A percentile compares a stretch with the other conserved stretches of the same genome.
Evolutionary conservation across 2,329 filamentous ascomycete genomes (phyloP).

Genomic region (Parastagonospora nodorum): DNA sequence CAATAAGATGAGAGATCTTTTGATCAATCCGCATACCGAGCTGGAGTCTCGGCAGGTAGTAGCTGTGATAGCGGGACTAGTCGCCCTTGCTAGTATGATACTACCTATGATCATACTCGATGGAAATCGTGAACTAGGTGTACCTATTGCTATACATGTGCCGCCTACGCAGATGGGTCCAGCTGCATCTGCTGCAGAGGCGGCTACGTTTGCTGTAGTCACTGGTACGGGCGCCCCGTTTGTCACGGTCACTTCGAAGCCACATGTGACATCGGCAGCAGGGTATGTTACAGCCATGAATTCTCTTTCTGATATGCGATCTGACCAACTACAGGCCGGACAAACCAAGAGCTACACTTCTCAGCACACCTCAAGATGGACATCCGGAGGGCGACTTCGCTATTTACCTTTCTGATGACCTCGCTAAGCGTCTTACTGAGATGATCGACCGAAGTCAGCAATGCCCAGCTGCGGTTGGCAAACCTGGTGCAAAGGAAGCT

Average conservation of each 20-base stretch:
- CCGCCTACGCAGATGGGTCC: neutral
- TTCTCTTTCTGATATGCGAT: neutral
- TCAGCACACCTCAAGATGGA: neutral
- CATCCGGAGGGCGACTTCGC: slow-evolving; percentile 3
- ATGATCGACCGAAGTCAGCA: slow-evolving; percentile 4
- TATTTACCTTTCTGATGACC: slow-evolving; percentile 3
- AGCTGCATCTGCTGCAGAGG: slow-evolving; percentile 1
- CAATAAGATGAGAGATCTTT: neutral
- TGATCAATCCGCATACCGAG: slow-evolving; percentile 1
- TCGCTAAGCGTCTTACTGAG: slow-evolving; percentile 1
- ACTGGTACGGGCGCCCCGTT: neutral
- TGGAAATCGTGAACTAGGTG: neutral
- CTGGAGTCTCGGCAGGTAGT: slow-evolving; percentile 3
- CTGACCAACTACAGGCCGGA: neutral
- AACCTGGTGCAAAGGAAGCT: neutral
- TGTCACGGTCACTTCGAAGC: slow-evolving; percentile 6
- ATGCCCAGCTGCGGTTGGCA: neutral
- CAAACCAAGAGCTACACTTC: neutral
- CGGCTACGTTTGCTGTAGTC: slow-evolving; percentile 1
- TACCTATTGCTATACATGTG: slow-evolving; percentile 1
- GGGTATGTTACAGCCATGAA: neutral
- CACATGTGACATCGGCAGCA: neutral
- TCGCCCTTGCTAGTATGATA: neutral
- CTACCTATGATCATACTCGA: neutral
- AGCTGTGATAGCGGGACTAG: neutral